Base-by-base conservation (phyloP, 208 protist genomes). In the Acanthamoeba rhysodes region DNA sequence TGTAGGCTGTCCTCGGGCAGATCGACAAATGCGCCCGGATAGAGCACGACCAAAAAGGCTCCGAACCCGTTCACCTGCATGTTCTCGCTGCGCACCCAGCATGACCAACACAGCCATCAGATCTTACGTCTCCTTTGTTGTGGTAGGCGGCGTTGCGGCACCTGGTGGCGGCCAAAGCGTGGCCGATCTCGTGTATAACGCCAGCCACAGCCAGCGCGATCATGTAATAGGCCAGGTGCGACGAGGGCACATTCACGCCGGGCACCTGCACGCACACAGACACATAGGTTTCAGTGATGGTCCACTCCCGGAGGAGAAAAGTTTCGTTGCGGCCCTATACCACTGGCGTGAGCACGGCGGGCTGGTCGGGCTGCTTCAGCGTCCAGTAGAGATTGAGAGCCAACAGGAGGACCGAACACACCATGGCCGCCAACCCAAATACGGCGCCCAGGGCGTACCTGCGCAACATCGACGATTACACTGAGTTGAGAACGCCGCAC, bases 171-270 rank as follows among this genome's bases (percentile, higher is more conserved):
- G 90, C 90, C 22, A 94, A 29, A 2, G 90, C 90, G 45, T 94
- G 90, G n/a, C 90, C 90, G 14, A 94, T n/a, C 48, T 94, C 90
- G 24, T 94, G 90, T 14, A 94, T 82, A 62, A 94, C n/a, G 59
- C 90, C 90, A 24, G 64, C 45, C 27, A 94, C 90, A 29, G 53
- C 48, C 41, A 94, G 37, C 41, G 90, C 90, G n/a, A 94, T 80
- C 27, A 94, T 24, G 45, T 94, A 94, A 41, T 94, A 94, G 32
- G 22, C 64, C 45, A 94, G 14, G n/a, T 94, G 90, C 24, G 90
- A 94, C 16, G 90, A 62, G 8, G 90, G 90, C 41, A 94, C 90
- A 29, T 94, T 94, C 32, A 94, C 90, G 64, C 90, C 90, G 7
- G 90, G 90, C 45, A 94, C 53, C 90, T 94, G 22, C 16, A 80